These are phyloP conservation scores for Coriaria nepalensis DNA, from an alignment of 306 rosid species.

Conservation along the genomic window DNA sequence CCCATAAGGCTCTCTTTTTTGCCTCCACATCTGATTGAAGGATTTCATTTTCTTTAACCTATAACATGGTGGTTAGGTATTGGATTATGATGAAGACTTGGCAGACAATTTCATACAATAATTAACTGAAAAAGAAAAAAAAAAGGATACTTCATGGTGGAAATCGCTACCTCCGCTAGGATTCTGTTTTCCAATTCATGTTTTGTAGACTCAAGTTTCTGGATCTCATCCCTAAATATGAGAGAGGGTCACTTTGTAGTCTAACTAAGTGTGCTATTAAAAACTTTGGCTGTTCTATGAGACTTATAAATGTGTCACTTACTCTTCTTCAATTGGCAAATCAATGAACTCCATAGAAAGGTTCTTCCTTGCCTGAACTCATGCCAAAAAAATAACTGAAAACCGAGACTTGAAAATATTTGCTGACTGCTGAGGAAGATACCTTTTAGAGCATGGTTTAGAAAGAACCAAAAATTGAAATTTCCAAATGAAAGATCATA, in stretches of 20 bases:
- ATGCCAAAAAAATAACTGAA: too few species aligned
- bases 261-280: too few species aligned
- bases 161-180: slow-evolving; percentile 42
- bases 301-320: slow-evolving; percentile 29
- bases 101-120: slow-evolving; percentile 15
- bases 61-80: slow-evolving; percentile 10
- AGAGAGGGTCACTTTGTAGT: too few species aligned
- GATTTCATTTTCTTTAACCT: slow-evolving; percentile 51
- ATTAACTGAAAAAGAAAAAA: too few species aligned
- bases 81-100: slow-evolving; percentile 7
- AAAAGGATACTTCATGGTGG: too few species aligned
- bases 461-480: slow-evolving; percentile 3
- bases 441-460: too few species aligned
- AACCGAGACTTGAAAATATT: too few species aligned
- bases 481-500: too few species aligned
- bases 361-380: slow-evolving; percentile 78
- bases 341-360: slow-evolving; percentile 86
- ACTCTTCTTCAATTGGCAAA: slow-evolving; percentile 49
- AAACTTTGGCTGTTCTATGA: too few species aligned
- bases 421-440: too few species aligned
- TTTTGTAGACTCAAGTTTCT: slow-evolving; percentile 48
- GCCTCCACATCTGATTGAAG: slow-evolving; percentile 38
- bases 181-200: slow-evolving; percentile 46
- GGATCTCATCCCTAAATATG: slow-evolving; percentile 49
- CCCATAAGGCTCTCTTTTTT: slow-evolving; percentile 42